A percentile compares a stretch with the other conserved stretches of the same genome.
phyloP scores from a whole-genome alignment of 768 basidiomycete genomes.

The Butyriboletus loyo region DNA sequence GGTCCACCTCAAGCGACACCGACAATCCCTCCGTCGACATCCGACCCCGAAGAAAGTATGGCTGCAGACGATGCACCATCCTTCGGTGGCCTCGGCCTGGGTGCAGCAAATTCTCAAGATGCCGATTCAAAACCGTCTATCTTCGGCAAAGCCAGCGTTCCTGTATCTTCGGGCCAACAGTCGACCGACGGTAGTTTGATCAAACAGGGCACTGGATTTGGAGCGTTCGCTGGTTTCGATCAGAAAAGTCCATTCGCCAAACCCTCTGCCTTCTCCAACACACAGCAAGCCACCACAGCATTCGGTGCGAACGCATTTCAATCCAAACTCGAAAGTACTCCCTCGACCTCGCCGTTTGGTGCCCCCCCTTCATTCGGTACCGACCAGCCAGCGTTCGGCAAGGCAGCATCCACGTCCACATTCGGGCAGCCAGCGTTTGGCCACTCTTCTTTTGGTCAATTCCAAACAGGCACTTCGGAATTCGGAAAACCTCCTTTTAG shows the following conservation, averaged over 20 bases:
- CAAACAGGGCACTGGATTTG: slow-evolving; percentile 37
- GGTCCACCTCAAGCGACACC: slow-evolving; percentile 8
- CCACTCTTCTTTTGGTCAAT: slow-evolving; percentile 31
- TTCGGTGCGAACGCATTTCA: slow-evolving; percentile 19
- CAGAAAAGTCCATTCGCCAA: slow-evolving; percentile 28
- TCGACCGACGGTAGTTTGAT: slow-evolving; percentile 21
- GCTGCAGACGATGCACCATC: slow-evolving; percentile 29
- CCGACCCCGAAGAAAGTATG: slow-evolving; percentile 32
- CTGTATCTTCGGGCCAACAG: slow-evolving; percentile 10
- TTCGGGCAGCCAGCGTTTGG: slow-evolving; percentile 43
- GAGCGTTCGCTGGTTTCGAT: slow-evolving; percentile 24
- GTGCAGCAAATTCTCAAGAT: slow-evolving; percentile 20
- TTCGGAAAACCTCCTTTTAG: slow-evolving; percentile 27
- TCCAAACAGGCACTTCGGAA: slow-evolving; percentile 7
- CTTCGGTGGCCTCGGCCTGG: slow-evolving; percentile 33
- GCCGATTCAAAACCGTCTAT: slow-evolving; percentile 30
- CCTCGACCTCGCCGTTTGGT: slow-evolving; percentile 25
- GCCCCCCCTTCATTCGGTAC: slow-evolving; percentile 32
- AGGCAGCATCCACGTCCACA: slow-evolving; percentile 16
- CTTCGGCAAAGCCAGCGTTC: slow-evolving; percentile 27
- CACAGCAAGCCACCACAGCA: slow-evolving; percentile 6
- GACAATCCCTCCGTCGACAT: neutral
- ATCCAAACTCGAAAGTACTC: slow-evolving; percentile 11
- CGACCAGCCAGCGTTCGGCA: slow-evolving; percentile 35
- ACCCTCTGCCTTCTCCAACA: slow-evolving; percentile 20